Evolutionary conservation across 1,284 basidiomycete species (phyloP).

Genomic region (Moesziomyces sp.): DNA sequence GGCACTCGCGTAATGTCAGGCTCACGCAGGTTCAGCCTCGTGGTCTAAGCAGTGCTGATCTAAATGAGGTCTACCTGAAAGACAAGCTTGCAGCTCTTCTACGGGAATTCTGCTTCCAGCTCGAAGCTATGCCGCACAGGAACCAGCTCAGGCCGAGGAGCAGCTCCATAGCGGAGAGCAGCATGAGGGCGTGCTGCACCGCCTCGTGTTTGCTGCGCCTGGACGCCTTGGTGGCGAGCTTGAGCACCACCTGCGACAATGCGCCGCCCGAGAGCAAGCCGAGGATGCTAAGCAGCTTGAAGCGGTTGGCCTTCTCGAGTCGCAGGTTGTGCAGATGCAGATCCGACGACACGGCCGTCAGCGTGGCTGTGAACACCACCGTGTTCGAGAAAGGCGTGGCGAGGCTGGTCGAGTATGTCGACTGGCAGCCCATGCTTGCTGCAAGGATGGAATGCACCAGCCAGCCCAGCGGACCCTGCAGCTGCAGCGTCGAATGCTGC

Average conservation of each 20-base stretch:
- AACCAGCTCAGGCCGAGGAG: constrained; percentile 21
- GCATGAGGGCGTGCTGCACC: constrained; percentile 28
- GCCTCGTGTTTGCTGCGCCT: constrained; percentile 21
- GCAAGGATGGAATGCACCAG: constrained; percentile 34
- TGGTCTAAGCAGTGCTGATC: background rate
- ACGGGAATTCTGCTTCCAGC: constrained; percentile 9
- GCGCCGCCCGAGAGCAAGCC: constrained; percentile 33
- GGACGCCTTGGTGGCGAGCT: constrained; percentile 28
- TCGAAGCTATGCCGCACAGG: constrained; percentile 15
- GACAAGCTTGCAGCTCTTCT: background rate
- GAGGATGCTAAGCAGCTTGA: constrained; percentile 35
- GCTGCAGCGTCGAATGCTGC: constrained; percentile 7
- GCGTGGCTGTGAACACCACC: constrained; percentile 46
- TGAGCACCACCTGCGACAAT: constrained; percentile 33
- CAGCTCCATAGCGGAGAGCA: constrained; percentile 21
- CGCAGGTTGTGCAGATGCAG: constrained; percentile 20
- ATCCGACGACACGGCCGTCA: constrained; percentile 41
- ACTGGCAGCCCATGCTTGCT: constrained; percentile 29
- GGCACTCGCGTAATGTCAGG: no score
- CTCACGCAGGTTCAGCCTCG: no score
- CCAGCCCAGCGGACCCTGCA: constrained; percentile 26
- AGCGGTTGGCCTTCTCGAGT: constrained; percentile 9
- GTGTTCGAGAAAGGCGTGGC: constrained; percentile 43
- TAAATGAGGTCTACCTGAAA: background rate
- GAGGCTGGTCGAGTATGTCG: constrained; percentile 33